Base-by-base conservation (phyloP, 768 basidiomycete genomes). In the Boletus insuetus region DNA sequence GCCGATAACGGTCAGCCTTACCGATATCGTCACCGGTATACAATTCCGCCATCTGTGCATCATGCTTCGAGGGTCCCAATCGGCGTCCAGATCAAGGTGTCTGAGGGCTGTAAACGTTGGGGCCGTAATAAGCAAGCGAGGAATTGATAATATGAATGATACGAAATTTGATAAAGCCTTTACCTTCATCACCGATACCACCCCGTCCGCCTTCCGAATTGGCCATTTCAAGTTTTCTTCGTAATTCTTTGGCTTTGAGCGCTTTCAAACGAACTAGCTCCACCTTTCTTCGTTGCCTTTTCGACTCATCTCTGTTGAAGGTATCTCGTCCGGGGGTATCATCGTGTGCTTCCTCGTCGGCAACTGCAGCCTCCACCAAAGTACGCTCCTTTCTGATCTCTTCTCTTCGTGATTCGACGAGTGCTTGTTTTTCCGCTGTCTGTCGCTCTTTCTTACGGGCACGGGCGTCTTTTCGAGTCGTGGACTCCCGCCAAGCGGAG, bases 41-140 rank as follows among this genome's bases (percentile, higher is more conserved):
- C 24, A 98, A 67, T 20, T 77, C 80, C 0, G 81, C 77, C 87
- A 99, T 94, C 68, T 92, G 89, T 35, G 69, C 72, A 59, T 97
- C 94, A 65, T 97, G 91, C 52, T 82, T 82, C 12, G 79, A 83
- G 13, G 88, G 63, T 98, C 93, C 89, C 92, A 98, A 43, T 98
- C 94, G 2, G 85, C 91, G 12, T 98, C 94, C 7, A 99, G 74
- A 62, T 96, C 92, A 4, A 96, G 77, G 40, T 81, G 82, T 49
- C 79, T 74, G 48, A 94, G 70, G 4, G 82, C 90, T 84, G 61
- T 53, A 54, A 52, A 46, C 14, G 8, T 44, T 17, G 22, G 16
- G 6, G 19, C 37, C 29, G 13, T 1, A 35, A 49, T 55, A 29
- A 39, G 32, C 3, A 34, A 38, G 11, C 4, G n/a, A 2, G 20